A percentile compares a stretch with the other conserved stretches of the same genome.
phyloP scores from a whole-genome alignment of 352 stramenopile species.

The Blastocystis sp. region DNA sequence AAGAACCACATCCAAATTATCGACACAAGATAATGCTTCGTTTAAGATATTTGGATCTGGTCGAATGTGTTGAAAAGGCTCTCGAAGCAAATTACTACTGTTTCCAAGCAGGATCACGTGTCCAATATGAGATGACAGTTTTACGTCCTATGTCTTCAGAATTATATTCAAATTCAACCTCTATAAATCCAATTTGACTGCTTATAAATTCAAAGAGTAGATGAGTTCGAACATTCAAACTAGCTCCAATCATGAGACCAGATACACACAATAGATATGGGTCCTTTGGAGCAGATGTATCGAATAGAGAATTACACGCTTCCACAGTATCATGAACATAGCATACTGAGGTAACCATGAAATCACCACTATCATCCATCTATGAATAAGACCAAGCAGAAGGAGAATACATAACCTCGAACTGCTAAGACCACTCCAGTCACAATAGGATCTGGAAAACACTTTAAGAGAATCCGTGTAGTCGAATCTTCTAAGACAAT shows the following conservation, averaged over 20 bases:
- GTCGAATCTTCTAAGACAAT: slow-evolving; percentile 51
- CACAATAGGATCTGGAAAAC: slow-evolving; percentile 25
- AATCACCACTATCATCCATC: slow-evolving; percentile 43
- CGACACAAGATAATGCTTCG: neutral
- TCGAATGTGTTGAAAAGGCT: slow-evolving; percentile 41
- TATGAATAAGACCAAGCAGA: neutral
- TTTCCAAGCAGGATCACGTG: slow-evolving; percentile 23
- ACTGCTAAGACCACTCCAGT: slow-evolving; percentile 18
- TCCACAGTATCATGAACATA: neutral
- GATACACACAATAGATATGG: neutral
- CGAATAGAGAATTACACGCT: neutral
- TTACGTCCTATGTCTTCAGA: neutral
- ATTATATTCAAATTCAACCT: neutral
- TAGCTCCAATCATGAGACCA: neutral
- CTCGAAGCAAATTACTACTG: neutral
- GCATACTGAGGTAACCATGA: neutral
- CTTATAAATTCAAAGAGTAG: slow-evolving; percentile 17
- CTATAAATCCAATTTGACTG: slow-evolving; percentile 22
- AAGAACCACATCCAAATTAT: neutral
- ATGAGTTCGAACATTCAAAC: neutral
- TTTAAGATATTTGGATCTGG: neutral
- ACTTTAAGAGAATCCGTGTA: slow-evolving; percentile 24
- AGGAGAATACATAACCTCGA: neutral
- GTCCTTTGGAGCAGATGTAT: neutral
- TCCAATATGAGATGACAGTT: neutral